Evolutionary conservation across 2,329 filamentous ascomycete genomes (phyloP).

Genomic region (Alternaria infectoria): DNA sequence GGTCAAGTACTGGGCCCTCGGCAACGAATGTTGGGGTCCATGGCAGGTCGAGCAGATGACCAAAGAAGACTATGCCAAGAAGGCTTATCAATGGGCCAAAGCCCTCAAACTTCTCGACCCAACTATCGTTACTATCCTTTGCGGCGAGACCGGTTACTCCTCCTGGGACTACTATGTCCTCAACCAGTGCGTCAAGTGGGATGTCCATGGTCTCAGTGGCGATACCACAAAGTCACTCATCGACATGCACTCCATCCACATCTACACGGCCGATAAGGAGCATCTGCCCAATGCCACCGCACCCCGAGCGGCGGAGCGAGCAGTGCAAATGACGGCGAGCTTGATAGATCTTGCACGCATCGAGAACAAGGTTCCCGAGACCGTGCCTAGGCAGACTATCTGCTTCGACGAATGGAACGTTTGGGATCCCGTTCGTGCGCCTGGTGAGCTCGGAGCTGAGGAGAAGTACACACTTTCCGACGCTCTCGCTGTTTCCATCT

Average conservation of each 20-base stretch:
- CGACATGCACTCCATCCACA: conserved; percentile 82
- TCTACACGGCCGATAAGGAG: conserved; percentile 70
- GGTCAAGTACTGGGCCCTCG: conserved; percentile 84
- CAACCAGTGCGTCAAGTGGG: conserved; percentile 67
- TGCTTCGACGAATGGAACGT: conserved; percentile 90
- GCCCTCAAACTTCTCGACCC: conserved; percentile 75
- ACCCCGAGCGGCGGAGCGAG: conserved; percentile 72
- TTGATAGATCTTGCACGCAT: conserved; percentile 77
- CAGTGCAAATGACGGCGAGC: conserved; percentile 71
- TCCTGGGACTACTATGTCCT: conserved; percentile 77
- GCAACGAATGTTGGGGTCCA: conserved; percentile 65
- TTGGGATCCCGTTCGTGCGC: conserved; percentile 75
- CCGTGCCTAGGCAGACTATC: conserved; percentile 69
- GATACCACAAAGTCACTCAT: conserved; percentile 60
- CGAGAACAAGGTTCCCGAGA: conserved; percentile 67
- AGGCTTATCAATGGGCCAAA: conserved; percentile 75
- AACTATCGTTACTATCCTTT: conserved; percentile 72
- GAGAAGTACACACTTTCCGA: conserved; percentile 75
- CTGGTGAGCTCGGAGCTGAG: conserved; percentile 74
- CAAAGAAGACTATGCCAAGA: conserved; percentile 72
- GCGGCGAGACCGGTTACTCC: conserved; percentile 72
- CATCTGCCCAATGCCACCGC: conserved; percentile 55
- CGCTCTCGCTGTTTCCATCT: conserved; percentile 75
- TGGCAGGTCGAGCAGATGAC: conserved; percentile 66
- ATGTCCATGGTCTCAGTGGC: conserved; percentile 57